Evolutionary conservation across 371 early-diverging fungal species (phyloP), one percentile per base, ranked within the genome.

Genomic region (Rhizopus sp.): DNA sequence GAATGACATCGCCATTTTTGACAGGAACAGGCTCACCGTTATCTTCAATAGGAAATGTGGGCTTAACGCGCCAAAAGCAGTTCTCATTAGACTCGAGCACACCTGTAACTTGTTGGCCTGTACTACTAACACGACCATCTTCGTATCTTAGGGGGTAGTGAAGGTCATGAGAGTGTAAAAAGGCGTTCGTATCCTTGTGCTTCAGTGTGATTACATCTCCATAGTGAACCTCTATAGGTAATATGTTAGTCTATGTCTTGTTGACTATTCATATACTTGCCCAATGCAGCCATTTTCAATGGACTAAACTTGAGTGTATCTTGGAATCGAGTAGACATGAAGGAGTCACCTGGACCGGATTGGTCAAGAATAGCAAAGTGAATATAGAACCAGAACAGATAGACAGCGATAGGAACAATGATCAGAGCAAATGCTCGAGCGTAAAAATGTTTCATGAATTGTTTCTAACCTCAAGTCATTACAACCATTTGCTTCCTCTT

Each of bases 91-190:
- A 60, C 45, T 72, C 72, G 63, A 88, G 83, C 2, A 87, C 82
- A 71, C 85, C 93, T 4, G 94, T 95, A 3, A 98, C 96, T 72
- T 97, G 97, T 64, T 96, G 97, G 8, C 98, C 93, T 60, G 90
- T 87, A 64, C 89, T 90, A 64, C 92, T 91, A 50, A 98, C 82
- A 32, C 97, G 89, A 33, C 92, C 93, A 74, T 97, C 96, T 9
- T 93, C 91, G 67, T 98, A 96, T 45, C 91, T 83, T 31, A 95
- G 72, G 7, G 98, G 99, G 70, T 97, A 97, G 31, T 73, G 69
- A 34, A 87, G 82, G 7, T 57, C 35, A 66, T 92, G 93, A 2
- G 97, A 97, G 73, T 96, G 94, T 23, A 98, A 80, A 62, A 75
- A 96, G 1, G 69, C 84, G 4, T 82, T 79, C 3, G 90, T 88